Evolutionary conservation across 495 filamentous ascomycete species (phyloP).

Genomic region (Hypoxylon fragiforme): DNA sequence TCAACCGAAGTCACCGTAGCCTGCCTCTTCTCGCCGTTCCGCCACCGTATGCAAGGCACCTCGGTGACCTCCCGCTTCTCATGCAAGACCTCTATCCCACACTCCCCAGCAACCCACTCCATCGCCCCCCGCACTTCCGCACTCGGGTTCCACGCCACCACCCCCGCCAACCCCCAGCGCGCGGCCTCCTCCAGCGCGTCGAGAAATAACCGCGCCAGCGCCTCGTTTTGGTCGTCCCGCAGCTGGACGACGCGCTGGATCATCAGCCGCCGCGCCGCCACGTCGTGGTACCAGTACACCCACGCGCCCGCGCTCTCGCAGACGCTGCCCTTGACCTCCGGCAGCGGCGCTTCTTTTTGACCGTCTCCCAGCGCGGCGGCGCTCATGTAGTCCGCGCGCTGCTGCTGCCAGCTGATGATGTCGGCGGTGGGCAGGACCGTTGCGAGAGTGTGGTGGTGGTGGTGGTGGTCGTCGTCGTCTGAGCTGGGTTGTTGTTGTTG

Average conservation of each 20-base stretch:
- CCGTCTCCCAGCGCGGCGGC: neutral
- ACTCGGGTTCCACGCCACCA: conserved; percentile 19
- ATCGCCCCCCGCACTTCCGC: conserved; percentile 9
- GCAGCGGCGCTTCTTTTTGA: too few species aligned
- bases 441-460: neutral
- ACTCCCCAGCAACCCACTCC: neutral
- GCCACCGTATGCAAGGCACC: conserved; percentile 24
- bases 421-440: conserved; percentile 17
- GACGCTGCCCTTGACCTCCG: conserved; percentile 20
- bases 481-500: neutral
- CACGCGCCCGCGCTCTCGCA: conserved; percentile 27
- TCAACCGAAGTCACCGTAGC: conserved; percentile 18
- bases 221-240: too few species aligned
- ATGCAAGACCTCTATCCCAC: conserved; percentile 3
- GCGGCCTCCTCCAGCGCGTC: conserved; percentile 16
- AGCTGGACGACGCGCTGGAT: conserved; percentile 23
- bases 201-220: conserved; percentile 11
- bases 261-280: conserved; percentile 4
- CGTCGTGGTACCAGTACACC: conserved; percentile 30
- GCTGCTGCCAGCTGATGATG: conserved; percentile 20
- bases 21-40: conserved; percentile 16
- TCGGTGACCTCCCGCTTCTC: conserved; percentile 11
- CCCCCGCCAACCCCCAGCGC: conserved; percentile 3
- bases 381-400: conserved; percentile 16
- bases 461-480: too few species aligned